Evolutionary conservation across 257 asterid species (phyloP).

Genomic region (Capsicum rhomboideum): DNA sequence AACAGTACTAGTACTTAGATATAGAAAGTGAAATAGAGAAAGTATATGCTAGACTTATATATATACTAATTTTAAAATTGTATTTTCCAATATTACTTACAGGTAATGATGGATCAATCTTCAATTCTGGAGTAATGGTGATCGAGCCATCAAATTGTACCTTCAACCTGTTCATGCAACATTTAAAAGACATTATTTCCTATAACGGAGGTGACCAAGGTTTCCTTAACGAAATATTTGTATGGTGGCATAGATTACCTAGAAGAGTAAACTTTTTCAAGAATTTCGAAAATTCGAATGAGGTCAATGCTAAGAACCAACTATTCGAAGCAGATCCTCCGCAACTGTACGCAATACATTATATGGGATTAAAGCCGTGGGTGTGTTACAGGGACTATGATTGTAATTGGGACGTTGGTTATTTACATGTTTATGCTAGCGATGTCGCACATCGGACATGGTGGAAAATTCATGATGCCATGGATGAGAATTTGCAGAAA

Average conservation of each 20-base stretch:
- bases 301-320: constrained; percentile 46
- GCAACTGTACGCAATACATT: constrained; percentile 56
- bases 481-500: constrained; percentile 47
- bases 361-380: constrained; percentile 84
- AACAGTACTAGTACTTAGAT: too few species aligned
- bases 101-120: constrained; percentile 59
- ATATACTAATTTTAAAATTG: background rate
- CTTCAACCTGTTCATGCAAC: constrained; percentile 52
- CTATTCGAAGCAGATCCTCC: constrained; percentile 71
- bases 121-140: constrained; percentile 80
- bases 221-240: constrained; percentile 64
- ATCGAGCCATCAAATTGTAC: constrained; percentile 86
- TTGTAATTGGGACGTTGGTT: constrained; percentile 59
- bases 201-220: constrained; percentile 98
- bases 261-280: constrained; percentile 62
- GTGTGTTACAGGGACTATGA: constrained; percentile 76
- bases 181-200: constrained; percentile 42
- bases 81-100: background rate
- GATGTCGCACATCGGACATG: constrained; percentile 63
- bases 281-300: constrained; percentile 53
- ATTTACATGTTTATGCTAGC: constrained; percentile 64
- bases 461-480: constrained; percentile 73
- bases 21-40: too few species aligned
- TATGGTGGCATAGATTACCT: constrained; percentile 91
- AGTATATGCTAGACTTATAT: background rate